Conservation (phyloP, 441 rosid species). For the Populus tomentosa region DNA sequence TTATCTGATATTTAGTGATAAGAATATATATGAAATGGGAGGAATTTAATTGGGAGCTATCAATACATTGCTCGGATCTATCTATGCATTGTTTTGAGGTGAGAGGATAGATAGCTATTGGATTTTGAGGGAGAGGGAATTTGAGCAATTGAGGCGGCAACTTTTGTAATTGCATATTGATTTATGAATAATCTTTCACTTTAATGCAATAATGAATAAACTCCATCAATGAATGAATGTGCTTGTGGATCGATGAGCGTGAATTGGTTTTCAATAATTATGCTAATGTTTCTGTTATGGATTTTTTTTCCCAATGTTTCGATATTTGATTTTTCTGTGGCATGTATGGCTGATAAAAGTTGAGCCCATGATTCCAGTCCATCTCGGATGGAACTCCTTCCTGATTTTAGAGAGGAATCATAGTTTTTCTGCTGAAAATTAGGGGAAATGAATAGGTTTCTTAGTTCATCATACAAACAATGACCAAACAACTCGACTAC, state of each 20-base stretch:
- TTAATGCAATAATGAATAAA: slow-evolving; percentile 1
- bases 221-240: neutral
- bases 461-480: neutral
- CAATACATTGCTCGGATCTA: neutral
- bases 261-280: neutral
- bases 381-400: neutral
- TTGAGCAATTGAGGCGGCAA: slow-evolving; percentile 6
- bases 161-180: slow-evolving; percentile 23
- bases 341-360: neutral
- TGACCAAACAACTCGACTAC: neutral
- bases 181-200: slow-evolving; percentile 13
- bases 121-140: slow-evolving; percentile 7
- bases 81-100: neutral
- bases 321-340: neutral
- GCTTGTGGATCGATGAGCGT: neutral
- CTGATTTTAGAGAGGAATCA: neutral
- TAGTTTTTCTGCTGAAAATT: neutral
- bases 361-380: neutral
- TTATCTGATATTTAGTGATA: neutral
- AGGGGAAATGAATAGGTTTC: neutral
- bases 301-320: neutral
- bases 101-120: slow-evolving; percentile 2
- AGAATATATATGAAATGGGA: neutral
- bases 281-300: neutral
- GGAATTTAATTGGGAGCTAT: slow-evolving; percentile 6